Evolutionary conservation across 2,329 filamentous ascomycete genomes (phyloP), one percentile per base, ranked within the genome.

Genomic region (Epichloe brachyelytri): DNA sequence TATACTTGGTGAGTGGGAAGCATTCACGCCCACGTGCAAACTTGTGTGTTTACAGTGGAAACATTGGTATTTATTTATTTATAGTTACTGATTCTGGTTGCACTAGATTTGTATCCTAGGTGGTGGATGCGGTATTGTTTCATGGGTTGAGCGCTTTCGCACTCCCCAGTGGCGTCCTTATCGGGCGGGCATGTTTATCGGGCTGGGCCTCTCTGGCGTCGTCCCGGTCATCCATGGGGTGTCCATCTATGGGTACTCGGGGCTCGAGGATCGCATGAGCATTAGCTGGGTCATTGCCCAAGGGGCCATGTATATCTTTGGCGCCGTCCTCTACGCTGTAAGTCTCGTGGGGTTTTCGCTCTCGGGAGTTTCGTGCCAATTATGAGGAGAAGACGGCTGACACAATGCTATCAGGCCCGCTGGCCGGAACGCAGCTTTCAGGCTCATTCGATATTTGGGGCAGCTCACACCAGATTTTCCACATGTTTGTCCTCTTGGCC

Each of bases 391-490:
- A 11, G 30, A 36, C 17, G 17, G 20, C 43, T 46, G 22, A 40
- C 14, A 20, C 10, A 22, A 33, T n/a, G 30, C 2, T 5, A 12
- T 5, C 38, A 86, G 82, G 74, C 79, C 49, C 83, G 93, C 38
- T 82, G 91, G 68, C 93, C 93, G 0, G 93, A 98, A 70, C 77
- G 88, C 53, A 80, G 77, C 61, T 78, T 72, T 43, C 91, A 0
- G 87, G 88, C 1, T 73, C 67, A 7, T 96, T 91, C 62, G 93
- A 98, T 68, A 86, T 96, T 48, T 86, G 86, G 79, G 91, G 93
- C 38, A 89, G 83, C 63, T 95, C 88, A 19, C 93, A 98, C 68
- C 93, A 98, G 70, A 85, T 98, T 56, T 98, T 98, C 66, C 93
- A 98, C 70, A 72, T 95, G 39, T 77, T 93, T 56, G 90, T 98